These are phyloP conservation scores for Sphaerobolus stellatus DNA, from an alignment of 1,284 basidiomycete species.

Conservation along the genomic window DNA sequence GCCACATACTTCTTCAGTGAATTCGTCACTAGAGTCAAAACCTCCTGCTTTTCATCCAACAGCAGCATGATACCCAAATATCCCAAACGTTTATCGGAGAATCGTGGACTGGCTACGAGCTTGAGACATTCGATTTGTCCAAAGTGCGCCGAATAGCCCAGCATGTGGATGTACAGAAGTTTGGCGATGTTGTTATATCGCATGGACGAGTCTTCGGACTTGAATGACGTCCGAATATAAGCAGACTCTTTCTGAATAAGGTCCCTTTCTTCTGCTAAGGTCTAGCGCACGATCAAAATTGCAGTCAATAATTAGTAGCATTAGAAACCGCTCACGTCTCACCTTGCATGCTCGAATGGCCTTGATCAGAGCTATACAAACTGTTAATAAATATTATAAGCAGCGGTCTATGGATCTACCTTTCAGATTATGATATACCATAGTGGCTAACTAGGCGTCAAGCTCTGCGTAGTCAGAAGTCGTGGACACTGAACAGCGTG, in stretches of 20 bases:
- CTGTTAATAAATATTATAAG: conserved; percentile 12
- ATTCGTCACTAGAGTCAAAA: conserved; percentile 96
- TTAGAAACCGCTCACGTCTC: conserved; percentile 13
- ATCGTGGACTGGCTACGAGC: conserved; percentile 96
- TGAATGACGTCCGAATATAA: conserved; percentile 95
- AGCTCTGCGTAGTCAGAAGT: too few species aligned
- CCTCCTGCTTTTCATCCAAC: conserved; percentile 97
- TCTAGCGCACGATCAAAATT: conserved; percentile 51
- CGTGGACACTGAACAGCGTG: neutral
- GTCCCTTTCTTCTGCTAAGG: conserved; percentile 95
- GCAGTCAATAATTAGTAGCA: neutral
- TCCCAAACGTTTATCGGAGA: conserved; percentile 95
- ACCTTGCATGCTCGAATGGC: conserved; percentile 93
- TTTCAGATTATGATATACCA: conserved; percentile 92
- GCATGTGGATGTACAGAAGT: conserved; percentile 99
- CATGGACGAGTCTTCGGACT: conserved; percentile 92
- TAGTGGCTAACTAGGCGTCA: too few species aligned
- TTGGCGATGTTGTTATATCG: conserved; percentile 98
- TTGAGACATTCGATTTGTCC: conserved; percentile 99
- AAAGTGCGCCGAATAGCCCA: conserved; percentile 98
- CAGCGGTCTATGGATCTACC: conserved; percentile 44
- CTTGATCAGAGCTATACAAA: conserved; percentile 81
- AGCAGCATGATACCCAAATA: conserved; percentile 98
- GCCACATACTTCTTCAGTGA: conserved; percentile 91
- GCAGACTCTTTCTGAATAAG: conserved; percentile 99